Evolutionary conservation across 2,329 filamentous ascomycete species (phyloP).

Genomic region (Aspergillus ruber): DNA sequence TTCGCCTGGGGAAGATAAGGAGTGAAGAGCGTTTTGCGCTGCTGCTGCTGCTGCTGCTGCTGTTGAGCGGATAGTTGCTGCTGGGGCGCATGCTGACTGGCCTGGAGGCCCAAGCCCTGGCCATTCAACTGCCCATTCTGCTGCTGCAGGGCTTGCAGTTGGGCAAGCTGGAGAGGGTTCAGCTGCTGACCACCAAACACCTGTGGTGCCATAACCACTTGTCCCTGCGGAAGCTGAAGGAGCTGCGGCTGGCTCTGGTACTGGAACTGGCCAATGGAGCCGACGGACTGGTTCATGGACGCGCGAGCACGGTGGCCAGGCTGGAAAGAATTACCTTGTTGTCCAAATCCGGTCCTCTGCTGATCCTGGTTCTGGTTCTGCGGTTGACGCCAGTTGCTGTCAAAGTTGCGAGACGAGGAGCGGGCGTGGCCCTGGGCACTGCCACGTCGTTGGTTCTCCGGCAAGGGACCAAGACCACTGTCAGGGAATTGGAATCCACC

Average conservation of each 20-base stretch:
- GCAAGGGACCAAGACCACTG: slow-evolving; percentile 44
- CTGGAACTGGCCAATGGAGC: slow-evolving; percentile 77
- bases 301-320: slow-evolving; percentile 81
- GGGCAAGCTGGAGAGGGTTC: slow-evolving; percentile 79
- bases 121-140: slow-evolving; percentile 80
- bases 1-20: slow-evolving; percentile 94
- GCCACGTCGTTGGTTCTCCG: slow-evolving; percentile 69
- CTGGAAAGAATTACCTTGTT: slow-evolving; percentile 72
- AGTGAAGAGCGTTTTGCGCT: slow-evolving; percentile 97
- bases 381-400: slow-evolving; percentile 94
- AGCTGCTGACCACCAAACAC: slow-evolving; percentile 81
- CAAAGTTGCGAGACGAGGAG: slow-evolving; percentile 85
- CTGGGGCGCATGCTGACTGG: slow-evolving; percentile 66
- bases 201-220: slow-evolving; percentile 76
- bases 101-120: slow-evolving; percentile 61
- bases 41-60: slow-evolving; percentile 74
- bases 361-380: slow-evolving; percentile 47
- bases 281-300: slow-evolving; percentile 81
- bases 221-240: slow-evolving; percentile 74
- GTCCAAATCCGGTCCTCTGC: slow-evolving; percentile 54
- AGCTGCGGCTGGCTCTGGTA: slow-evolving; percentile 82
- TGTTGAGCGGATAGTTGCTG: slow-evolving; percentile 51
- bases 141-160: slow-evolving; percentile 90
- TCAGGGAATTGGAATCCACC: slow-evolving; percentile 65
- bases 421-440: slow-evolving; percentile 70